Conservation (phyloP, 73 alveolate species). For the Strombidium stylifer region DNA sequence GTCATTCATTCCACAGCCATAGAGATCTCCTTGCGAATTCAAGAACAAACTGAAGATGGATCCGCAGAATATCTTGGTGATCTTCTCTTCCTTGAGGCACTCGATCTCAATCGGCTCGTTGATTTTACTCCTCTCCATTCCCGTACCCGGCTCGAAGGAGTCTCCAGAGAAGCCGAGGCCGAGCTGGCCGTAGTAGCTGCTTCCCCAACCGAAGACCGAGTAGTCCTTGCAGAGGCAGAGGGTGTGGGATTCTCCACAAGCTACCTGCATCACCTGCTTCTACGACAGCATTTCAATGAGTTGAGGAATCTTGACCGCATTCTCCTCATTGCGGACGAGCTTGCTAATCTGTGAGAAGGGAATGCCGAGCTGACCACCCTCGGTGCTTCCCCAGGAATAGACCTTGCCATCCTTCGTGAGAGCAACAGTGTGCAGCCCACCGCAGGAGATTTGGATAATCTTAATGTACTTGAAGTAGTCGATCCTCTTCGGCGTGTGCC, state of each 20-base stretch:
- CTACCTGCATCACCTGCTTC: conserved; percentile 56
- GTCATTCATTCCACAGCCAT: conserved; percentile 94
- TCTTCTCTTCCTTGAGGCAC: conserved; percentile 50
- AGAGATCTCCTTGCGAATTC: conserved; percentile 78
- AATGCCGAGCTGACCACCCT: conserved; percentile 90
- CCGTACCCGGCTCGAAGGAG: conserved; percentile 89
- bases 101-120: conserved; percentile 67
- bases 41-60: conserved; percentile 80
- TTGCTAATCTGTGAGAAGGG: conserved; percentile 54
- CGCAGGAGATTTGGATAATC: conserved; percentile 67
- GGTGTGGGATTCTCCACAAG: conserved; percentile 94
- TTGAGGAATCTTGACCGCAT: conserved; percentile 55
- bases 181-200: conserved; percentile 59
- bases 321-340: conserved; percentile 20
- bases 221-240: conserved; percentile 79
- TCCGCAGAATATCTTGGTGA: conserved; percentile 70
- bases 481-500: conserved; percentile 31
- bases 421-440: conserved; percentile 88
- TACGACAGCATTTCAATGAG: conserved; percentile 60
- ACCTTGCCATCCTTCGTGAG: conserved; percentile 71
- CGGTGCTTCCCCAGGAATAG: conserved; percentile 88
- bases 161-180: conserved; percentile 86
- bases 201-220: conserved; percentile 88
- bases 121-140: conserved; percentile 68
- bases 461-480: conserved; percentile 46